Percentiles rank a stretch among this genome's conserved stretches.
Conservation (phyloP, 345 rosid genomes). For the Toxicodendron radicans region DNA sequence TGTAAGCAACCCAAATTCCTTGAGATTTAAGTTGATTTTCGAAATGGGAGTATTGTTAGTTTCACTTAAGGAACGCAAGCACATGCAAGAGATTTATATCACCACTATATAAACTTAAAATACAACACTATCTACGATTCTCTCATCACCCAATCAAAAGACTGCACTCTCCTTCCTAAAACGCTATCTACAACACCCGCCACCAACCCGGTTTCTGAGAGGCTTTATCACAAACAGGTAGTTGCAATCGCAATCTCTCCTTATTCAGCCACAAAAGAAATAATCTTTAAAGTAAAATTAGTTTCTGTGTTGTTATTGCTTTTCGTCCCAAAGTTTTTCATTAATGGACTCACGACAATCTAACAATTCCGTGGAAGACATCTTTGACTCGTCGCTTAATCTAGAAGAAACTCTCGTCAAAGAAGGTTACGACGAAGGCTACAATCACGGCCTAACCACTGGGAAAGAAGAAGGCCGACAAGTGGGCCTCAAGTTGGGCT, state of each 20-base stretch:
- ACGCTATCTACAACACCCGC: not conserved
- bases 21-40: not conserved
- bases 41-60: no score
- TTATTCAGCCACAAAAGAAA: not conserved
- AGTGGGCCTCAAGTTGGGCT: constrained; percentile 64
- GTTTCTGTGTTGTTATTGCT: not conserved
- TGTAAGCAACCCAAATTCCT: not conserved
- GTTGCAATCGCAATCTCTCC: not conserved
- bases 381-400: constrained; percentile 51
- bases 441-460: constrained; percentile 45
- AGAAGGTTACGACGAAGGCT: constrained; percentile 75
- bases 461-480: constrained; percentile 64
- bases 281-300: not conserved
- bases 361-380: constrained; percentile 37
- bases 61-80: no score
- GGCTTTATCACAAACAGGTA: constrained; percentile 7
- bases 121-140: no score
- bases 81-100: no score
- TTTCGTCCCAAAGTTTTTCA: not conserved
- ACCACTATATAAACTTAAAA: no score
- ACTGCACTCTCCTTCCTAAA: no score
- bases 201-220: not conserved
- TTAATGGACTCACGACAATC: constrained; percentile 28
- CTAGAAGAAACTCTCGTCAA: constrained; percentile 60
- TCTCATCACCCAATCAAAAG: no score